These are phyloP conservation scores for Blepharisma japonicum DNA, from an alignment of 73 alveolate genomes.

Conservation along the genomic window DNA sequence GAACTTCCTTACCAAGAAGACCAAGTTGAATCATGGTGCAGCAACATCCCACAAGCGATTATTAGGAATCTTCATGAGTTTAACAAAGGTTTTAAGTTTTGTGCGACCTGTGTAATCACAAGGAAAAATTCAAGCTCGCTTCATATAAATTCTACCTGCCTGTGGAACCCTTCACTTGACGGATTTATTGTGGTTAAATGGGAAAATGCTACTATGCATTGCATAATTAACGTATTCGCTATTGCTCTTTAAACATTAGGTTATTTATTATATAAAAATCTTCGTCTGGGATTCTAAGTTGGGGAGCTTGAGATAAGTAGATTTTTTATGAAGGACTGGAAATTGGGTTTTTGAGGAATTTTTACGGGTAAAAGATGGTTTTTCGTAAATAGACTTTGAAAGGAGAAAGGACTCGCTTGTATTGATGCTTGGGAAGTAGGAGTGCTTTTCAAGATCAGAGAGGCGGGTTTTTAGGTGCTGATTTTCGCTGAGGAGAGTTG, in stretches of 20 bases:
- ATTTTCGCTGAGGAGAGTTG: too few species aligned
- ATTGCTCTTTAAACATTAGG: background rate
- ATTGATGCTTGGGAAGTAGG: too few species aligned
- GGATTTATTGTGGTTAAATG: background rate
- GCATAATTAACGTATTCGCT: constrained; percentile 24
- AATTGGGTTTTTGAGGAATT: too few species aligned
- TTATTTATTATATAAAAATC: too few species aligned
- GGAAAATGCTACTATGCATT: background rate
- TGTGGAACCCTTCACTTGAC: constrained; percentile 16
- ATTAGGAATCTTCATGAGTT: background rate
- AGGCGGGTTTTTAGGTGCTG: too few species aligned
- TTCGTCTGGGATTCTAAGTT: too few species aligned
- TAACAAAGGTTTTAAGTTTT: background rate
- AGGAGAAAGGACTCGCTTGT: too few species aligned
- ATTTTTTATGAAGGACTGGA: too few species aligned
- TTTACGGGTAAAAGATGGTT: too few species aligned
- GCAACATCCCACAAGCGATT: background rate
- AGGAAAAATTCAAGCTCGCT: constrained; percentile 4
- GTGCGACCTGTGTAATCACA: constrained; percentile 8
- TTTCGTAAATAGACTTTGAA: too few species aligned
- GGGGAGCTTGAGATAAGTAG: too few species aligned
- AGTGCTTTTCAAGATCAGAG: too few species aligned
- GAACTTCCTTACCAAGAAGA: background rate
- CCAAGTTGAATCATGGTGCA: background rate
- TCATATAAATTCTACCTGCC: constrained; percentile 21